Evolutionary conservation across 352 stramenopile genomes (phyloP).

Genomic region (Globisporangium parvum): DNA sequence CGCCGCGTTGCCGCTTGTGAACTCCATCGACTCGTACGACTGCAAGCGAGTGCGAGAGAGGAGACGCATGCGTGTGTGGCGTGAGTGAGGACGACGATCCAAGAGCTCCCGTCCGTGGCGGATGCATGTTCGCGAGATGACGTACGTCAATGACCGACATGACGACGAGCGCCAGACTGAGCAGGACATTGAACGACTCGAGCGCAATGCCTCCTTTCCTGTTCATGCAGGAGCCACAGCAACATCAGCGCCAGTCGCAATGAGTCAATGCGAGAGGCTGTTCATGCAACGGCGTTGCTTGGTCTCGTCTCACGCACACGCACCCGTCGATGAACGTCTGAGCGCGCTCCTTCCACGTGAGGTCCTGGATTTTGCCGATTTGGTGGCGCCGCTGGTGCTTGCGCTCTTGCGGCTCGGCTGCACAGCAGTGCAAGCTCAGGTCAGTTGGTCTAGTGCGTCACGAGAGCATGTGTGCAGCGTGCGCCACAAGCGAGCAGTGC

Average conservation of each 20-base stretch:
- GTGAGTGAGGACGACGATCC: too few species aligned
- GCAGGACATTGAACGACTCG: constrained; percentile 36
- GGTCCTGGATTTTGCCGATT: constrained; percentile 37
- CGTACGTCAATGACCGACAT: constrained; percentile 32
- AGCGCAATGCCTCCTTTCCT: constrained; percentile 26
- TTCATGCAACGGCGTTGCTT: background rate
- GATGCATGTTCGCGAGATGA: background rate
- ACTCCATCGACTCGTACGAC: constrained; percentile 26
- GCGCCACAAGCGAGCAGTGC: background rate
- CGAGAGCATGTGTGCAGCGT: background rate
- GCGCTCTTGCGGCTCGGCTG: background rate
- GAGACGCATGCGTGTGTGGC: too few species aligned
- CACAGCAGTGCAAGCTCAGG: background rate
- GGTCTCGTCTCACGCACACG: background rate
- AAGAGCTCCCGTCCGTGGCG: too few species aligned
- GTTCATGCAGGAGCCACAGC: background rate
- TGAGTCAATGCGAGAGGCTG: background rate
- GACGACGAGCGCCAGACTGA: constrained; percentile 40
- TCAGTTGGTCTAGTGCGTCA: background rate
- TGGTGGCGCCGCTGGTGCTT: constrained; percentile 2
- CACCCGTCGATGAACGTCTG: constrained; percentile 42
- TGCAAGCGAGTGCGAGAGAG: constrained; percentile 4
- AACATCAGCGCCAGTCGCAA: background rate
- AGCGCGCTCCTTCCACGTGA: constrained; percentile 33
- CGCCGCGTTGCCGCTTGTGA: constrained; percentile 4